Conservation (phyloP, 805 yeast genomes). For the Candida anglica region DNA sequence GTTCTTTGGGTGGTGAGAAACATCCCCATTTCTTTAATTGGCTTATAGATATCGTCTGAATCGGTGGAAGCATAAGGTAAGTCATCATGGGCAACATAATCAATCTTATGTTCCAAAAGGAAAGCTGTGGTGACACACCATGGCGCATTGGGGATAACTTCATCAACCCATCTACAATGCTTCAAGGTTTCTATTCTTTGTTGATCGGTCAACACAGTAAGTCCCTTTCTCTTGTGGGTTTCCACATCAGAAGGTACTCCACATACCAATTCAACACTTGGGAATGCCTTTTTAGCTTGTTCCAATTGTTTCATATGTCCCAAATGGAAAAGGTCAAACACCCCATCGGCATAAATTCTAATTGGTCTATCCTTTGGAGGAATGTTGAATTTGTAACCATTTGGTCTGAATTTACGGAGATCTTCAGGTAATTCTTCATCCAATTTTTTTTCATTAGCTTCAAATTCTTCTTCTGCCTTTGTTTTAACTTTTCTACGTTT, state of each 20-base stretch:
- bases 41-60: constrained; percentile 86
- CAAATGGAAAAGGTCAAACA: constrained; percentile 90
- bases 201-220: constrained; percentile 83
- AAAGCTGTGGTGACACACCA: constrained; percentile 91
- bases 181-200: constrained; percentile 88
- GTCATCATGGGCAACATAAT: constrained; percentile 97
- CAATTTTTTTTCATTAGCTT: constrained; percentile 51
- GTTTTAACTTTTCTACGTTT: constrained; percentile 21
- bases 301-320: constrained; percentile 98
- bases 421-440: constrained; percentile 67
- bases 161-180: constrained; percentile 98
- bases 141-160: constrained; percentile 90
- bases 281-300: constrained; percentile 90
- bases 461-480: constrained; percentile 25
- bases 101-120: constrained; percentile 73
- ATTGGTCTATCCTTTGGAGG: constrained; percentile 87
- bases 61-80: constrained; percentile 90
- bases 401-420: constrained; percentile 72
- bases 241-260: constrained; percentile 90
- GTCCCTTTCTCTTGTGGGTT: constrained; percentile 88
- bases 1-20: constrained; percentile 94
- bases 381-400: constrained; percentile 69
- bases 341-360: constrained; percentile 97
- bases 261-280: constrained; percentile 78
- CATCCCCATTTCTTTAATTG: constrained; percentile 86